A percentile compares a stretch with the other conserved stretches of the same genome.
Evolutionary conservation across 208 protist genomes (phyloP).

Genomic region (Phytomonas sp.): DNA sequence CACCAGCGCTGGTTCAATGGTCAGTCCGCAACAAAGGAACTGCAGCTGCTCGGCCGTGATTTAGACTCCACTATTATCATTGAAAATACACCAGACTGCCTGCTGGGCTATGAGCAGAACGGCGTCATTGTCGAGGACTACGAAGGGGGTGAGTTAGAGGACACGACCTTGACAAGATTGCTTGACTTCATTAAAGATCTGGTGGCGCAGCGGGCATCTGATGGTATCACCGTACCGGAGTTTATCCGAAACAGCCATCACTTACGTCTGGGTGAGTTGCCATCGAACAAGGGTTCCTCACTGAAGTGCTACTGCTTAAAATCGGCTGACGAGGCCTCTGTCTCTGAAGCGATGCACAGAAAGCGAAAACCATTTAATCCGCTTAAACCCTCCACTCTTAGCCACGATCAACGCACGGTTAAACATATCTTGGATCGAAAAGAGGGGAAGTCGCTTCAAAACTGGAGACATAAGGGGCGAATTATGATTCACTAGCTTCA

Average conservation of each 20-base stretch:
- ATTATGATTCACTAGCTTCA: not conserved
- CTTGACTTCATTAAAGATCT: constrained; percentile 62
- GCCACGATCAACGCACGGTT: not conserved
- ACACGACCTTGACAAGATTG: constrained; percentile 65
- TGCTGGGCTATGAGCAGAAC: constrained; percentile 81
- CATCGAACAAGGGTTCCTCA: constrained; percentile 53
- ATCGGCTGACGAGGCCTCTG: constrained; percentile 13
- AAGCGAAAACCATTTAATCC: not conserved
- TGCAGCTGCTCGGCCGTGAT: constrained; percentile 73
- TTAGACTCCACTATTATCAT: constrained; percentile 71
- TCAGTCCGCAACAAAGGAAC: constrained; percentile 64
- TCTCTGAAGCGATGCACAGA: not conserved
- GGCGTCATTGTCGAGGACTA: constrained; percentile 85
- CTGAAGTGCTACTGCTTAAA: constrained; percentile 72
- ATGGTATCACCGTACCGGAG: constrained; percentile 52
- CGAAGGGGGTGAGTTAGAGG: constrained; percentile 84
- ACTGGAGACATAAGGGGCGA: not conserved
- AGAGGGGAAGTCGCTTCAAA: not conserved
- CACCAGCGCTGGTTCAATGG: constrained; percentile 68
- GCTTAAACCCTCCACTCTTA: not conserved
- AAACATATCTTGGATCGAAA: not conserved
- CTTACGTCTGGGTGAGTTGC: constrained; percentile 31
- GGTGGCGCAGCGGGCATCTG: constrained; percentile 27
- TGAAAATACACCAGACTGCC: constrained; percentile 89
- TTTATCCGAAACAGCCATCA: constrained; percentile 48